Evolutionary conservation across 495 filamentous ascomycete species (phyloP).

Genomic region (Neurospora sp.): DNA sequence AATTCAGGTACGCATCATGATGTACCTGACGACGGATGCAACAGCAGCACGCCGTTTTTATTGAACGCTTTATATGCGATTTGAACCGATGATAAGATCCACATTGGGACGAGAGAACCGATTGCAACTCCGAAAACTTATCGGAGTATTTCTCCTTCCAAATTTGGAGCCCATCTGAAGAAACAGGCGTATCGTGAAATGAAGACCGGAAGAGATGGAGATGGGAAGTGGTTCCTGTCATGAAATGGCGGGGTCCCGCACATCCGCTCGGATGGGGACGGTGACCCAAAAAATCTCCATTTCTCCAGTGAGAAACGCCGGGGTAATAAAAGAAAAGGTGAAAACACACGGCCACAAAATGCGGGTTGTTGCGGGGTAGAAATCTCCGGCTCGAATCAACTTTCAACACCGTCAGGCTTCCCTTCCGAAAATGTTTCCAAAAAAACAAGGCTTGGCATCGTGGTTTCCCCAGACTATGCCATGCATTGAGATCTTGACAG

Average conservation of each 20-base stretch:
- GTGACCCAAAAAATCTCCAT: neutral
- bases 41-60: neutral
- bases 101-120: neutral
- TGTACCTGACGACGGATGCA: neutral
- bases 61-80: neutral
- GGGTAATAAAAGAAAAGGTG: neutral
- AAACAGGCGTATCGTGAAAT: neutral
- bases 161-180: neutral
- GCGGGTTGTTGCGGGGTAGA: neutral
- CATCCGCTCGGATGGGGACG: neutral
- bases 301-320: neutral
- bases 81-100: neutral
- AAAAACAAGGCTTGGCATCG: neutral
- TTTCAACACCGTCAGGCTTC: conserved; percentile 1
- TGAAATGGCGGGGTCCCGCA: neutral
- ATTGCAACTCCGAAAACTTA: neutral
- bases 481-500: neutral
- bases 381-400: neutral
- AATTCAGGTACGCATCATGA: neutral
- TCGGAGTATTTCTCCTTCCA: neutral
- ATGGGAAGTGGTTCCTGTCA: neutral
- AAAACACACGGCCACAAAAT: neutral
- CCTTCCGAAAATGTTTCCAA: conserved; percentile 10
- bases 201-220: neutral
- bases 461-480: conserved; percentile 10